These are phyloP conservation scores for Trichoderma oligosporum DNA, from an alignment of 2,329 filamentous ascomycete species.

Conservation along the genomic window DNA sequence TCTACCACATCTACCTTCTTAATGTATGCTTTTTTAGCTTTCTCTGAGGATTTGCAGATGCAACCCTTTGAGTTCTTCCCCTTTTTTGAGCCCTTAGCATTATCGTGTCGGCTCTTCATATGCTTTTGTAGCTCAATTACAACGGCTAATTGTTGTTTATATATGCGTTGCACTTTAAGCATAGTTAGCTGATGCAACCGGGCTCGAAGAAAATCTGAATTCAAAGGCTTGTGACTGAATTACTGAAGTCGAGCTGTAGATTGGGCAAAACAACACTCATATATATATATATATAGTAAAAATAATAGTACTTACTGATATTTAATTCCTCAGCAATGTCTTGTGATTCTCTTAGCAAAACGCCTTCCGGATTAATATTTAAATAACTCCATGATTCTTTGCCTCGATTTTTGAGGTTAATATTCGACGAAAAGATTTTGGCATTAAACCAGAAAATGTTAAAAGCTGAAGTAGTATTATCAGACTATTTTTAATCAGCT, in stretches of 20 bases:
- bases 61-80: too few relatives aligned
- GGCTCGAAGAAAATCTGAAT: neutral
- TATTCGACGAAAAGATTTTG: neutral
- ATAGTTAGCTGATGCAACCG: neutral
- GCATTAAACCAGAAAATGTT: neutral
- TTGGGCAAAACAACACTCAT: too few relatives aligned
- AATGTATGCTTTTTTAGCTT: neutral
- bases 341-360: neutral
- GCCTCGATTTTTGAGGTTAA: too few relatives aligned
- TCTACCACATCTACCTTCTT: neutral
- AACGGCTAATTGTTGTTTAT: neutral
- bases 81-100: too few relatives aligned
- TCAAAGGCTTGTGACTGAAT: too few relatives aligned
- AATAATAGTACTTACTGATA: neutral
- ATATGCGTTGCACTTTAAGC: neutral
- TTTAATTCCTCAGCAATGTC: neutral
- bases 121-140: neutral
- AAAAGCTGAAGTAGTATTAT: neutral
- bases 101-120: neutral
- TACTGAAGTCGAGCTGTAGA: too few relatives aligned
- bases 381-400: neutral
- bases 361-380: neutral
- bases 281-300: too few relatives aligned
- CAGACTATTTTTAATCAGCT: too few relatives aligned
- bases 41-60: too few relatives aligned